Conservation (phyloP, 805 yeast genomes). For the Nakazawaea pomicola region DNA sequence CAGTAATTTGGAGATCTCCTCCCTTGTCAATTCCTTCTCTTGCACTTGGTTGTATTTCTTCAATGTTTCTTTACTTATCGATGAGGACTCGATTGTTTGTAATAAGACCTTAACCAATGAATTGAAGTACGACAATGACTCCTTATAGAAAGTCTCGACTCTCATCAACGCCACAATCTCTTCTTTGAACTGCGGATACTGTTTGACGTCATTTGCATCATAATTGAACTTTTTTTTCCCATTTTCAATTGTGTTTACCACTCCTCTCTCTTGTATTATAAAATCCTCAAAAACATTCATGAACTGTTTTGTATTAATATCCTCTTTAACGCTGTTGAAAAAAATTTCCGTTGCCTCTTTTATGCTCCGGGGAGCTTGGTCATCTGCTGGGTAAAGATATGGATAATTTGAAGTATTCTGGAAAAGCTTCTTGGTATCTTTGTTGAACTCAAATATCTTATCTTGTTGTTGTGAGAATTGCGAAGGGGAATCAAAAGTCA, state of each 20-base stretch:
- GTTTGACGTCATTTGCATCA: conserved; percentile 22
- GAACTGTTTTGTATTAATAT: conserved; percentile 64
- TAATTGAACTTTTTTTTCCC: conserved; percentile 16
- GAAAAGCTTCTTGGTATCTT: conserved; percentile 22
- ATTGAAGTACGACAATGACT: conserved; percentile 49
- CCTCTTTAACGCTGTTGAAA: conserved; percentile 54
- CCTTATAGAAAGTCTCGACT: conserved; percentile 56
- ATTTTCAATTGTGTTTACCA: conserved; percentile 20
- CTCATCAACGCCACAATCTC: conserved; percentile 41
- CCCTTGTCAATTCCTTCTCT: conserved; percentile 16
- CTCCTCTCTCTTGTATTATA: conserved; percentile 68
- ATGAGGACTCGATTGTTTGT: conserved; percentile 55
- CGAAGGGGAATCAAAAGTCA: background rate
- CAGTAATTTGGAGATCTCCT: conserved; percentile 18
- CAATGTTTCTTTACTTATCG: conserved; percentile 13
- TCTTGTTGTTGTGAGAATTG: background rate
- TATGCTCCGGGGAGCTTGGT: conserved; percentile 65
- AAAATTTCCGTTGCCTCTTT: conserved; percentile 74
- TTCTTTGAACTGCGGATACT: conserved; percentile 30
- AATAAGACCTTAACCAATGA: conserved; percentile 61
- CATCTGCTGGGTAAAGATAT: conserved; percentile 26
- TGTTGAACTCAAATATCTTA: background rate
- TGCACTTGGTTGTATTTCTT: conserved; percentile 15
- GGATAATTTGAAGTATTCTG: conserved; percentile 27
- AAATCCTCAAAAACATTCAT: conserved; percentile 69